Conservation (phyloP, 2,329 filamentous ascomycete genomes). For the Trichoderma breve region DNA sequence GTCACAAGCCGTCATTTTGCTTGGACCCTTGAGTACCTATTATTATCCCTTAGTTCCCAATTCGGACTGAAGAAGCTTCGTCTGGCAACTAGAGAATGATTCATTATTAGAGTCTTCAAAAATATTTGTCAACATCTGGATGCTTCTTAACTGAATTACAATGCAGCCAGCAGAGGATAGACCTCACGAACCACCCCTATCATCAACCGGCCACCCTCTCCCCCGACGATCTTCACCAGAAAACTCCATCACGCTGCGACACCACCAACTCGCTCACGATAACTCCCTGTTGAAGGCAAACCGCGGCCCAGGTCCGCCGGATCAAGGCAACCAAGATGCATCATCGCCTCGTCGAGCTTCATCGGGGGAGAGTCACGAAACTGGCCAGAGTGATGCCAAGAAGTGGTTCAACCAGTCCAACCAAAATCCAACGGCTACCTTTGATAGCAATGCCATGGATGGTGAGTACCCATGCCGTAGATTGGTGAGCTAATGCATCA, state of each 20-base stretch:
- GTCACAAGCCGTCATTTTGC: slow-evolving; percentile 13
- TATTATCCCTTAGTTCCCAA: neutral
- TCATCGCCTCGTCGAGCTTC: slow-evolving; percentile 39
- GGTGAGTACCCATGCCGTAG: slow-evolving; percentile 31
- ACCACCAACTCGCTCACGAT: slow-evolving; percentile 47
- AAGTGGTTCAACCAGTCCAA: slow-evolving; percentile 57
- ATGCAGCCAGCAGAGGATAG: slow-evolving; percentile 33
- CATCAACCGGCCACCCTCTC: slow-evolving; percentile 39
- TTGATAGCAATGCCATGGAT: slow-evolving; percentile 48
- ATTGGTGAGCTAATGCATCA: neutral
- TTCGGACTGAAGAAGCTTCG: neutral
- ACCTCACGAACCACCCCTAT: slow-evolving; percentile 28
- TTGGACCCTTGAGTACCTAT: slow-evolving; percentile 5
- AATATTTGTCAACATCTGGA: neutral
- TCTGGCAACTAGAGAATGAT: neutral
- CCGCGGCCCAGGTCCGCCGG: slow-evolving; percentile 27
- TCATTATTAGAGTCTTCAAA: neutral
- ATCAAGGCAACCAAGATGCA: slow-evolving; percentile 23
- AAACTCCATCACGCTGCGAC: slow-evolving; percentile 47
- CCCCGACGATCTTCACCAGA: slow-evolving; percentile 45
- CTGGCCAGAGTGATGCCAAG: slow-evolving; percentile 49
- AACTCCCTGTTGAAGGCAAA: slow-evolving; percentile 33
- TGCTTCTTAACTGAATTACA: slow-evolving; percentile 11
- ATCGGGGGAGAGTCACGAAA: slow-evolving; percentile 50
- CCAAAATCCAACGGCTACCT: slow-evolving; percentile 44